Evolutionary conservation across 2,329 filamentous ascomycete genomes (phyloP).

Genomic region (Fusarium sp.): DNA sequence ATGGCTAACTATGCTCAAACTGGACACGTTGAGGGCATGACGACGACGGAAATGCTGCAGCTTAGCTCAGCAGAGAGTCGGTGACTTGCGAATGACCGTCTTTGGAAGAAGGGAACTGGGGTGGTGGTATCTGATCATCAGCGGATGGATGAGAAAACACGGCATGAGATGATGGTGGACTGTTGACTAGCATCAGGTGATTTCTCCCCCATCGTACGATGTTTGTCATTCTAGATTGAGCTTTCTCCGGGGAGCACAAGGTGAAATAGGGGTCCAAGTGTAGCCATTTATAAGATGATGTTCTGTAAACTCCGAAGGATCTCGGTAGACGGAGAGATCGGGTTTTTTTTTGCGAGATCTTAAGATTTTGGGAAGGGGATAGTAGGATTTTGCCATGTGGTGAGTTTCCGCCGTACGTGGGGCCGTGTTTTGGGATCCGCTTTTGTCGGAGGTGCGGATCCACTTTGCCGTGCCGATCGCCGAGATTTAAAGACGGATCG

Average conservation of each 20-base stretch:
- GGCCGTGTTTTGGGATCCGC: conserved; percentile 9
- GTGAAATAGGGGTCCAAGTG: neutral
- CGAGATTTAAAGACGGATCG: neutral
- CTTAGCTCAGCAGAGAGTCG: conserved; percentile 11
- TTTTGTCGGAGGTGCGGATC: conserved; percentile 9
- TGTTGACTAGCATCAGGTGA: conserved; percentile 35
- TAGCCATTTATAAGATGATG: neutral
- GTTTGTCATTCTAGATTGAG: conserved; percentile 3
- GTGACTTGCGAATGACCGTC: conserved; percentile 1
- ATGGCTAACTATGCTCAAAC: neutral
- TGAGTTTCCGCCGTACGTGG: neutral
- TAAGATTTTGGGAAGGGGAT: neutral
- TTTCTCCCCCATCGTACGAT: conserved; percentile 35
- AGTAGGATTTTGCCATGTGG: neutral
- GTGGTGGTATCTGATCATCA: neutral
- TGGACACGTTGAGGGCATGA: conserved; percentile 10
- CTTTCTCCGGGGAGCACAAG: conserved; percentile 19
- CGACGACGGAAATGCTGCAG: neutral
- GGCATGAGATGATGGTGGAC: conserved; percentile 33
- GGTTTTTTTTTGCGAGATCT: neutral
- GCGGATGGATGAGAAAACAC: neutral
- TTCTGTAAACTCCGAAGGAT: neutral
- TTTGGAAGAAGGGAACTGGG: neutral
- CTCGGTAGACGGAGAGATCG: neutral
- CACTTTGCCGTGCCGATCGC: conserved; percentile 3